A percentile compares a stretch with the other conserved stretches of the same genome.
These are phyloP conservation scores for Hanseniaspora valbyensis DNA, from an alignment of 805 yeast genomes.

Conservation along the genomic window DNA sequence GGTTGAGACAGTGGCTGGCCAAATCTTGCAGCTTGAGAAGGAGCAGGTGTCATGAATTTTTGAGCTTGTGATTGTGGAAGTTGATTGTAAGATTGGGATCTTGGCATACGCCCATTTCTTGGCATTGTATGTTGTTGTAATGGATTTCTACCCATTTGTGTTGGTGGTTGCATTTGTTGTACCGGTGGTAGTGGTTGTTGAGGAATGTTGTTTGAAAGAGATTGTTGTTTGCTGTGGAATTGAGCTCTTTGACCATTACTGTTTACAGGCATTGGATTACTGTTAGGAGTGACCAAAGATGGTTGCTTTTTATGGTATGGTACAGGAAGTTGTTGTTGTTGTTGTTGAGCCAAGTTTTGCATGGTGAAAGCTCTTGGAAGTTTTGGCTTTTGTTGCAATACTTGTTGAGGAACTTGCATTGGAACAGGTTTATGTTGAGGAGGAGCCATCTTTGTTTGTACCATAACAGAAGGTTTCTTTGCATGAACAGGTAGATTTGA, in stretches of 20 bases:
- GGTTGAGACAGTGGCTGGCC: too few relatives aligned
- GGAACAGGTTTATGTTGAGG: neutral
- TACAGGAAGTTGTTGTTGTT: too few relatives aligned
- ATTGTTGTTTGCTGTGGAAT: neutral
- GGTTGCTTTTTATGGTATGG: neutral
- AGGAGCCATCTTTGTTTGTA: neutral
- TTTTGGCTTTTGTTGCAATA: neutral
- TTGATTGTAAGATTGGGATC: conserved; percentile 8
- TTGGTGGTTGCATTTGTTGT: neutral
- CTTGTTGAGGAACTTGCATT: conserved; percentile 3
- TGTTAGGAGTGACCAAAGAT: neutral
- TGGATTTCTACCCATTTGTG: neutral
- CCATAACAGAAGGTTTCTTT: neutral
- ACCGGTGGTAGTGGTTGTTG: too few relatives aligned
- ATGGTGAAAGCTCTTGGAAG: conserved; percentile 14
- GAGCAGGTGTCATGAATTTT: neutral
- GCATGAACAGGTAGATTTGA: neutral
- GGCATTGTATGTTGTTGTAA: conserved; percentile 4
- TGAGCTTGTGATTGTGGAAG: conserved; percentile 1
- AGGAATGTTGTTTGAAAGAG: neutral
- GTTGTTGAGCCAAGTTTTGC: conserved; percentile 4
- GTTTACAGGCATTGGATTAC: neutral
- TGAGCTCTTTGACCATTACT: neutral
- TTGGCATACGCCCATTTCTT: conserved; percentile 2
- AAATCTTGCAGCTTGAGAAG: too few relatives aligned